Evolutionary conservation across 345 rosid genomes (phyloP), one percentile per base, ranked within the genome.

Genomic region (Camelina laxa): DNA sequence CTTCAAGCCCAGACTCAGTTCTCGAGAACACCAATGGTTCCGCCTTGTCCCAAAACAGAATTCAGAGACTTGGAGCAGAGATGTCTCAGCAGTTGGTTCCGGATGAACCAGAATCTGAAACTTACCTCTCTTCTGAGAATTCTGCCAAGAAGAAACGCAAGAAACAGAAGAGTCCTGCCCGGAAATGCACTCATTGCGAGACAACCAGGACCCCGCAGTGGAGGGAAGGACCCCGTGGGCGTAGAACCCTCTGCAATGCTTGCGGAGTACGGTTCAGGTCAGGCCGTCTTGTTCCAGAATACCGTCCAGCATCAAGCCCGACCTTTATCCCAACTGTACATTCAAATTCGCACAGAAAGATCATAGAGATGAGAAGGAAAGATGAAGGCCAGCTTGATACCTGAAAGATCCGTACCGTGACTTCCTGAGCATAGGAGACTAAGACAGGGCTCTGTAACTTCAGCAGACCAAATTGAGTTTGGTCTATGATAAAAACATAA

Each of bases 201-300:
- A 86, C 87, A 63, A 87, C 91, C 2, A 85, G 80, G 76, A 93
- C 97, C 67, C 97, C 97, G 4, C 97, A 93, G 73, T 93, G 98
- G 98, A 89, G 98, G 74, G 97, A 89, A 82, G 98, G 98, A 16
- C 98, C 98, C 3, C 65, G 47, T 78, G 98, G 98, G 4, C 95
- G 91, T n/a, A 93, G 87, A 84, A 93, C 97, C 16, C 92, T 93
- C 6, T 93, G 98, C 84, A 93, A 90, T 65, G 98, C 97, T 31
- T 93, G 98, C 39, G 98, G 98, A 21, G 97, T 93, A 48, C 88
- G 98, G 13, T 90, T 82, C 76, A 85, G 97, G 76, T 89, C 95
- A 3, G 98, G 97, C 53, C 91, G 97, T 70, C 95, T 90, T 61
- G 73, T 85, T 73, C 97, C 95, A 0, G 97, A 93, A 73, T 93